Base-by-base conservation (phyloP, 495 filamentous ascomycete genomes). In the Lindgomyces ingoldianus region DNA sequence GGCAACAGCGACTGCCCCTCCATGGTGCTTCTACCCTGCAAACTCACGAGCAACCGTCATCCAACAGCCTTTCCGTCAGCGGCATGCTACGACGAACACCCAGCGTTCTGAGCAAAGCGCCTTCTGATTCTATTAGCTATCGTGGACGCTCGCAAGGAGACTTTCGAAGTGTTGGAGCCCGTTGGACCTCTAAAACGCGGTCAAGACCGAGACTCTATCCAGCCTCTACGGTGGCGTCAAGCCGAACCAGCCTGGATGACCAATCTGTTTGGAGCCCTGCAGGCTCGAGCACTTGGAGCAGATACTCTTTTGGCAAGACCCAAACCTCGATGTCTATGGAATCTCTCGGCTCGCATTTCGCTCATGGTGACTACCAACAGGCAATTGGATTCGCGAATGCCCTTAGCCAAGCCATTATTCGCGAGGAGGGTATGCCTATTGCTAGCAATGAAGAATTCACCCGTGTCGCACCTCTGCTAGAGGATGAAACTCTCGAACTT, bases 381-480 rank as follows among this genome's bases (percentile, higher is more conserved):
- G 95, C 92, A 0, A 96, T 99, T 70, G 94, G 94, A 0, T 99
- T 99, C 72, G 94, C 95, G 41, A 98, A 96, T 76, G 94, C 94
- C 16, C 83, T 99, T 1, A 96, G 90, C 66, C 95, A 77, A 60
- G 94, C 94, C 18, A 98, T 98, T 69, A 96, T 96, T 63, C 87
- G 95, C 21, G 95, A 97, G 71, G 94, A 98, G 68, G 81, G 84
- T 45, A 65, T 77, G 66, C 77, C 85, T 65, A 75, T 81, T 71
- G 69, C 76, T 66, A 68, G 60, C 18, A 67, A 64, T n/a, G 72
- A 75, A 26, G 74, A 76, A 14, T 71, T 64, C 16, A 66, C 81
- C 42, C 81, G 83, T 25, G 82, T 76, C n/a, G 81, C 82, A 30
- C 86, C 88, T 44, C 81, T 95, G 18, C 83, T 98, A 0, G 94